Base-by-base conservation (phyloP, 305 asterid species). In the Lippia alba region DNA sequence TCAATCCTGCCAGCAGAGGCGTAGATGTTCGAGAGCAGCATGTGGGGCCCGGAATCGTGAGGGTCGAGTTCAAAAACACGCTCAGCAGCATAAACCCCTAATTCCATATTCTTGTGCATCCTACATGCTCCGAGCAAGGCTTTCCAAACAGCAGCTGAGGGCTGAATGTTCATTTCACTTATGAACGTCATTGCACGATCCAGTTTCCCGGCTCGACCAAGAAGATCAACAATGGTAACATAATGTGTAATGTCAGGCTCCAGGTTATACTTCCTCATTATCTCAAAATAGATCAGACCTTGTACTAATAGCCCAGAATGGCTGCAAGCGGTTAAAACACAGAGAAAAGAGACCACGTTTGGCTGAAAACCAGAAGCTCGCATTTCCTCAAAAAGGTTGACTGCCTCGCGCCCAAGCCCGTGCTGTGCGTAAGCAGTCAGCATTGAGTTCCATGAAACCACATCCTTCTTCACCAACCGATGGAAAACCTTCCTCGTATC, bases 101-200 rank as follows among this genome's bases (percentile, higher is more conserved):
- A 64, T 49, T 86, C 90, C 81, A 78, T 78, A 45, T 94, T 86
- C 77, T 81, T 88, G 66, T 94, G 93, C 91, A 84, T 87, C 74
- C 95, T 82, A 76, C 96, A 89, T 67, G 99, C 97, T 66, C 97
- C 96, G 50, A 94, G 94, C 81, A 94, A 69, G 20, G 96, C 93
- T 80, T 87, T 90, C 99, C 99, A 91, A 60, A 85, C 57, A 6
- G 83, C 87, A 17, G 96, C 93, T 8, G 84, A 84, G 48, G 96
- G 96, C 68, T 68, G 45, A 56, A 86, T 87, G 3, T 78, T 81
- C 93, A 94, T 91, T 49, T 80, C 89, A 32, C 65, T 69, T 6
- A 88, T 88, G 79, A 89, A 88, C 48, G 56, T 80, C 74, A 71
- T 71, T 20, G 98, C 97, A 32, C 75, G 83, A 55, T 80, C 84